Percentiles rank a stretch among this genome's conserved stretches.
Conservation (phyloP, 106 monocot genomes). For the Posidonia australis region DNA sequence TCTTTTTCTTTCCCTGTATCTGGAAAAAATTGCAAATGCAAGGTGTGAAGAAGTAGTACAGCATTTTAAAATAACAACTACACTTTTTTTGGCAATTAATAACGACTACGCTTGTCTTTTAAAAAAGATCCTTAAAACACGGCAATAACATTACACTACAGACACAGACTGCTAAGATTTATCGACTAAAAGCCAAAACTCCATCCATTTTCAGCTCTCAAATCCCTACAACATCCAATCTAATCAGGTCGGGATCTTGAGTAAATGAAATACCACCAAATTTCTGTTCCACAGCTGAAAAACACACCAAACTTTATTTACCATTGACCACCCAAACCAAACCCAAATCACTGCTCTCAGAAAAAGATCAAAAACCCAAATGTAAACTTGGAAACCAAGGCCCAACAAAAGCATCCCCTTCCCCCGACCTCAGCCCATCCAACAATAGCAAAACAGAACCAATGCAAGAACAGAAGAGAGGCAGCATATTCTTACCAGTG, state of each 20-base stretch:
- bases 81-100: not conserved
- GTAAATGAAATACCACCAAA: no score
- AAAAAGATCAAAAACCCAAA: not conserved
- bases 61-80: not conserved
- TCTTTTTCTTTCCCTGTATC: not conserved
- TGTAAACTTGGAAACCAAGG: not conserved
- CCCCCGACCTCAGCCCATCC: not conserved
- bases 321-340: no score
- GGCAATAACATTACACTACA: no score
- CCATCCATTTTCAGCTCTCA: not conserved
- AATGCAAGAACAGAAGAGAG: not conserved
- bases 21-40: not conserved
- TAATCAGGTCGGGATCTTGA: no score
- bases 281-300: no score
- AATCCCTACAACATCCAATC: not conserved
- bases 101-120: not conserved
- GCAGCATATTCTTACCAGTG: not conserved
- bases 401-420: not conserved
- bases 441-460: not conserved
- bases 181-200: not conserved
- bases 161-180: not conserved
- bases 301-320: no score
- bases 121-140: no score
- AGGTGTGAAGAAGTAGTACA: not conserved
- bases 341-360: no score